phyloP scores from a whole-genome alignment of 2,329 filamentous ascomycete species.

The Colletotrichum euphorbiae region DNA sequence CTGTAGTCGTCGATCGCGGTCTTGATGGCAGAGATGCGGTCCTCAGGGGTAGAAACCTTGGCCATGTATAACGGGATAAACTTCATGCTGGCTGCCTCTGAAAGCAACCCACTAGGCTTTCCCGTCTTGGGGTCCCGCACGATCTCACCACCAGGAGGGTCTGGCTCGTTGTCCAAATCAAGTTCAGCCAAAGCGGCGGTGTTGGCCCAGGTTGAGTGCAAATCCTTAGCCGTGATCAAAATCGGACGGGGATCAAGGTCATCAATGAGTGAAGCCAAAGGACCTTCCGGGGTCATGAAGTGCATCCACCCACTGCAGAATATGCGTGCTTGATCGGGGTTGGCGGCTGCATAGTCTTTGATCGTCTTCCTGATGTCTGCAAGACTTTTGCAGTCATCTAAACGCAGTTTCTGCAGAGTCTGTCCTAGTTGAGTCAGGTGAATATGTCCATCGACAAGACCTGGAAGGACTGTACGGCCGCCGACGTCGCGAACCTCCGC shows the following conservation, averaged over 20 bases:
- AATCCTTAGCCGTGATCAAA: conserved; percentile 67
- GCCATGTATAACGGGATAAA: conserved; percentile 64
- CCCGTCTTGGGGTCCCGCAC: conserved; percentile 58
- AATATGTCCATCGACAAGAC: conserved; percentile 69
- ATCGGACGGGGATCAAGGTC: conserved; percentile 63
- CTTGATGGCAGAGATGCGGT: conserved; percentile 59
- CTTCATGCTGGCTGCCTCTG: conserved; percentile 58
- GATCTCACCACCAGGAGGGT: conserved; percentile 58
- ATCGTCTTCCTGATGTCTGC: conserved; percentile 62
- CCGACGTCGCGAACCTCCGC: conserved; percentile 43
- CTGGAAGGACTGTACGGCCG: conserved; percentile 60
- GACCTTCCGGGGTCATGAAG: conserved; percentile 62
- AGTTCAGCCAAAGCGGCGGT: conserved; percentile 63
- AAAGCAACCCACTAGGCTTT: conserved; percentile 61
- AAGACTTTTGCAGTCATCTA: conserved; percentile 59
- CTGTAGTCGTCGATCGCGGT: conserved; percentile 62
- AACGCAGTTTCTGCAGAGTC: conserved; percentile 62
- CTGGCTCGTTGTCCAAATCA: conserved; percentile 57
- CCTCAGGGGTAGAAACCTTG: conserved; percentile 58
- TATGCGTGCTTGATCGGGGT: conserved; percentile 59
- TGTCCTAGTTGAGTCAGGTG: conserved; percentile 67
- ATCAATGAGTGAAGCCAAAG: conserved; percentile 63
- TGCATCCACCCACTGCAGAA: conserved; percentile 68
- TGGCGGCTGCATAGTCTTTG: conserved; percentile 54
- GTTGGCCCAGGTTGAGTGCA: conserved; percentile 69